Evolutionary conservation across 2,329 filamentous ascomycete species (phyloP).

Genomic region (Epichloe scottii): DNA sequence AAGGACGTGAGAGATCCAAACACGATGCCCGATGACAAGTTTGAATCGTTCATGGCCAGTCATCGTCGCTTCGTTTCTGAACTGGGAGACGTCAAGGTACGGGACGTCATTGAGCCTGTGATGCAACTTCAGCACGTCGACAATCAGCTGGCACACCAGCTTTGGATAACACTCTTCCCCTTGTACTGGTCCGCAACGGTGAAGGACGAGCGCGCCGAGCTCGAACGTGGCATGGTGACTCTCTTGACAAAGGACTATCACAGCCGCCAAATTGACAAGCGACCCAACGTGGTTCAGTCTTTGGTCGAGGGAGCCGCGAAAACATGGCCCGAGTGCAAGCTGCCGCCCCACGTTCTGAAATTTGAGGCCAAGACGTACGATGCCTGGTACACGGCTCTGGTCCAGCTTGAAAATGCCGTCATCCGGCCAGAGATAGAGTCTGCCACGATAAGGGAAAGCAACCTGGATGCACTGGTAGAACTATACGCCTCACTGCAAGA

Average conservation of each 20-base stretch:
- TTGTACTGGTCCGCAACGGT: constrained; percentile 84
- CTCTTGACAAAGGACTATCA: constrained; percentile 94
- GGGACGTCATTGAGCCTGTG: constrained; percentile 81
- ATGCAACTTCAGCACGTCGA: constrained; percentile 88
- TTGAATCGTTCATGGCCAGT: constrained; percentile 64
- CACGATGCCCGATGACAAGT: constrained; percentile 67
- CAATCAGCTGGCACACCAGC: constrained; percentile 64
- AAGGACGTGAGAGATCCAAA: constrained; percentile 53
- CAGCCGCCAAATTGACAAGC: constrained; percentile 81
- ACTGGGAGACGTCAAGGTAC: constrained; percentile 72
- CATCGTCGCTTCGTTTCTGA: constrained; percentile 78
- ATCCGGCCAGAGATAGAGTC: constrained; percentile 79
- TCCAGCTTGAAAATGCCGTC: constrained; percentile 80
- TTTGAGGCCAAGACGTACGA: constrained; percentile 90
- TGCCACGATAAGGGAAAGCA: constrained; percentile 76
- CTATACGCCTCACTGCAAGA: constrained; percentile 84
- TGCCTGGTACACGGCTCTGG: constrained; percentile 90
- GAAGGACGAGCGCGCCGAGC: constrained; percentile 76
- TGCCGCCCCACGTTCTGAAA: constrained; percentile 92
- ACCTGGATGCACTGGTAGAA: constrained; percentile 88
- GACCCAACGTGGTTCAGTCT: constrained; percentile 90
- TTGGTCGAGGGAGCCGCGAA: constrained; percentile 78
- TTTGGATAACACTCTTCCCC: constrained; percentile 87
- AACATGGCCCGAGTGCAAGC: constrained; percentile 75
- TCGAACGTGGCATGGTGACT: constrained; percentile 83